Evolutionary conservation across 2,329 filamentous ascomycete genomes (phyloP).

Genomic region (Teratosphaeria destructans): DNA sequence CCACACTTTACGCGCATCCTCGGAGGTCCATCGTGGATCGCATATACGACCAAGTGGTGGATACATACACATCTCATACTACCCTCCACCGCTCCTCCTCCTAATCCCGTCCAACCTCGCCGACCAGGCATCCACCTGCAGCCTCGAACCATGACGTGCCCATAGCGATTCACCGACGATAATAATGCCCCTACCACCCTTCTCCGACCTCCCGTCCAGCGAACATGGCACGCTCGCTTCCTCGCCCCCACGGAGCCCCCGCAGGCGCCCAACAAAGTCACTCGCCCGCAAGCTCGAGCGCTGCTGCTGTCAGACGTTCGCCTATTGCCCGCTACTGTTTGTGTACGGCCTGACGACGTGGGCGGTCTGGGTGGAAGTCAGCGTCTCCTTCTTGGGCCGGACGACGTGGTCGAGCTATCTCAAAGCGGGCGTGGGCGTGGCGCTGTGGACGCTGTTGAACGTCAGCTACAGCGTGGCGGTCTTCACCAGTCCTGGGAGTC

Average conservation of each 20-base stretch:
- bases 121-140: not conserved
- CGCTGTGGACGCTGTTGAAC: constrained; percentile 70
- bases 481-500: constrained; percentile 77
- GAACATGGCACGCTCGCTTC: constrained; percentile 5
- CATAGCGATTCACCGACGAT: not conserved
- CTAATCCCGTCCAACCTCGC: not conserved
- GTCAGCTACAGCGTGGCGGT: constrained; percentile 87
- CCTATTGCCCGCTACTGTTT: constrained; percentile 79
- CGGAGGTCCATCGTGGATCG: not conserved
- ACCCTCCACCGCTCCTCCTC: too few species aligned
- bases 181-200: constrained; percentile 2
- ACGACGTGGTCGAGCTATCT: constrained; percentile 10
- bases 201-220: constrained; percentile 6
- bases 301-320: constrained; percentile 66
- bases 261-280: constrained; percentile 18
- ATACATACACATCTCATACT: too few species aligned
- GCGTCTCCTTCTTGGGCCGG: constrained; percentile 33
- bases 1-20: not conserved
- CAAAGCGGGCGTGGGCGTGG: constrained; percentile 50
- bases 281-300: constrained; percentile 68
- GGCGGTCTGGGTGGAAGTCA: constrained; percentile 79
- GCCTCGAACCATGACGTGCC: not conserved
- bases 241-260: constrained; percentile 15
- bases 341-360: constrained; percentile 86
- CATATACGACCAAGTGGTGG: not conserved